Base-by-base conservation (phyloP, 2,329 filamentous ascomycete genomes). In the Aureobasidium musti region DNA sequence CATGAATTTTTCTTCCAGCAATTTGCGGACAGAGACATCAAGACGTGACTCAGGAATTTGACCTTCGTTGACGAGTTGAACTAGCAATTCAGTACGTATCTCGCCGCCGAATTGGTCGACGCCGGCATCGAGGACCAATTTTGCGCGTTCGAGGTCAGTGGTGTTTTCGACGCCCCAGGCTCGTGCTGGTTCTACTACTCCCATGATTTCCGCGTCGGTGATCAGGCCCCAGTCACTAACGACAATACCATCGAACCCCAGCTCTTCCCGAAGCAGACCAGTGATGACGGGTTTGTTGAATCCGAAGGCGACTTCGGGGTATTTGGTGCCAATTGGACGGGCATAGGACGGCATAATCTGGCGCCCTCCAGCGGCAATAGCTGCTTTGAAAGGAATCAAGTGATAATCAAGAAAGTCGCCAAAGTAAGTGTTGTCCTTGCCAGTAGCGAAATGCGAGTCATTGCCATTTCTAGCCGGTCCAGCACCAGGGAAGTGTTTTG, bases 101-200 rank as follows among this genome's bases (percentile, higher is more conserved):
- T 63, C 59, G 33, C 59, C 59, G 21, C 59, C 59, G 59, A 63
- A 63, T 30, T 63, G 59, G 21, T 63, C 59, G 33, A 63, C 59
- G 2, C 59, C 43, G n/a, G 59, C 45, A n/a, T 63, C 59, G n/a
- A 63, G 43, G n/a, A 63, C 45, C 28, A 63, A 19, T 7, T 39
- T 49, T 50, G 59, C 45, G 6, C 59, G 28, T 39, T 63, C 43
- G 11, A 50, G 33, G 19, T 63, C 59, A 30, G 59, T 63, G 19
- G 59, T 63, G 45, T 63, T 63, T 50, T 63, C 59, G 45, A 63
- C 3, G 13, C 45, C 59, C 45, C 59, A 63, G 21, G 59, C 59
- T 21, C 59, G 59, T 28, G 59, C 59, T 37, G 59, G 59, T 30
- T 63, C 59, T 5, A 63, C 8, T 5, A 50, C 59, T 0, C 45